Conservation (phyloP, 2,329 filamentous ascomycete genomes). For the Aspergillus piperis region DNA sequence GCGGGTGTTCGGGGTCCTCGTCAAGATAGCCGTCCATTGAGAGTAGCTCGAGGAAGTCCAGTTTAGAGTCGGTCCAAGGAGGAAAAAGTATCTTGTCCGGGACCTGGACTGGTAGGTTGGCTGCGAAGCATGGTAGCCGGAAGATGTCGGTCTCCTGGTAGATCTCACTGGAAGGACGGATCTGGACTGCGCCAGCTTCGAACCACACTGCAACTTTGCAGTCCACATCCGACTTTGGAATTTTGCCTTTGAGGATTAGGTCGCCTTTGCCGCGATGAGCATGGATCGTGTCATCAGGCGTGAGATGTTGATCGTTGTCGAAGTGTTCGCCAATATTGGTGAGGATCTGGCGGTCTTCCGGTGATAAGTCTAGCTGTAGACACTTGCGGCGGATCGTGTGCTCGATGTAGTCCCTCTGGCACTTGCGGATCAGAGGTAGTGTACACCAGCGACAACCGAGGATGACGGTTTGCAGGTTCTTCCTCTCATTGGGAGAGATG, state of each 20-base stretch:
- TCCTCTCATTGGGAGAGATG: constrained; percentile 30
- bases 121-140: constrained; percentile 34
- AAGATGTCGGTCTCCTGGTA: constrained; percentile 37
- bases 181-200: constrained; percentile 39
- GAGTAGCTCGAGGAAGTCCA: constrained; percentile 43
- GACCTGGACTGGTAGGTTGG: constrained; percentile 33
- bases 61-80: constrained; percentile 43
- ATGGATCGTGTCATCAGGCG: constrained; percentile 21
- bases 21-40: constrained; percentile 42
- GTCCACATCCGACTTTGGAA: constrained; percentile 15
- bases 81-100: constrained; percentile 41
- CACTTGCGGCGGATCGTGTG: constrained; percentile 37
- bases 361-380: constrained; percentile 28
- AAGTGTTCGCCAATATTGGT: constrained; percentile 28
- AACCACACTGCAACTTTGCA: constrained; percentile 42
- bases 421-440: constrained; percentile 38
- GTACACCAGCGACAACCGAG: constrained; percentile 47
- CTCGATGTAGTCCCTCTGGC: constrained; percentile 41
- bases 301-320: constrained; percentile 19
- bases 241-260: constrained; percentile 27
- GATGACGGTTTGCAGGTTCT: constrained; percentile 38
- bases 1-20: constrained; percentile 29
- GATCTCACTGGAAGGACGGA: constrained; percentile 30
- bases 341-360: constrained; percentile 27
- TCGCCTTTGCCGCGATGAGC: constrained; percentile 36